Conservation (phyloP, 164 flowering plant genomes). For the Tinospora cordifolia region DNA sequence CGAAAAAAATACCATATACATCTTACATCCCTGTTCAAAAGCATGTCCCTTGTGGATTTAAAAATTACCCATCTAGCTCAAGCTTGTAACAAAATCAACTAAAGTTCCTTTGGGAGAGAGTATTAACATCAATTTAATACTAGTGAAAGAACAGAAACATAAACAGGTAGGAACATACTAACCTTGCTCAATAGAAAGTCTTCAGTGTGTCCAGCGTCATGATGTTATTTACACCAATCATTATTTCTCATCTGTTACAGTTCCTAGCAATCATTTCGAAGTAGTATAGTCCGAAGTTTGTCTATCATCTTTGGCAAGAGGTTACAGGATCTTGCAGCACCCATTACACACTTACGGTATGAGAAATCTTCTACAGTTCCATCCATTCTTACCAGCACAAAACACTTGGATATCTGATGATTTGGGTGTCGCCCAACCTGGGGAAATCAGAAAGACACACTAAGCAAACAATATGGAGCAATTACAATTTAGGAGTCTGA, state of each 20-base stretch:
- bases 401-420: conserved; percentile 47
- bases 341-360: conserved; percentile 62
- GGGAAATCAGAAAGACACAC: conserved; percentile 1
- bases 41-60: neutral
- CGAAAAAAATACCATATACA: no score
- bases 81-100: neutral
- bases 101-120: neutral
- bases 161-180: neutral
- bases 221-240: neutral
- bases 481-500: neutral
- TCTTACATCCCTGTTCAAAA: neutral
- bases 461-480: neutral
- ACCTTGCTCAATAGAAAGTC: neutral
- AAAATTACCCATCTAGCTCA: neutral
- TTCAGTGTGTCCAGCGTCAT: neutral
- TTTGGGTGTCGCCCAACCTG: conserved; percentile 55
- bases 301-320: neutral
- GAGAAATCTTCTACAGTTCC: conserved; percentile 77
- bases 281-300: neutral
- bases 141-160: neutral
- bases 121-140: neutral
- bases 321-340: conserved; percentile 30
- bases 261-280: neutral
- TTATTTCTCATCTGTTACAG: neutral
- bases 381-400: conserved; percentile 49